Percentiles rank a stretch among this genome's conserved stretches.
phyloP scores from a whole-genome alignment of 495 filamentous ascomycete species.

The Trypethelium eluteriae region DNA sequence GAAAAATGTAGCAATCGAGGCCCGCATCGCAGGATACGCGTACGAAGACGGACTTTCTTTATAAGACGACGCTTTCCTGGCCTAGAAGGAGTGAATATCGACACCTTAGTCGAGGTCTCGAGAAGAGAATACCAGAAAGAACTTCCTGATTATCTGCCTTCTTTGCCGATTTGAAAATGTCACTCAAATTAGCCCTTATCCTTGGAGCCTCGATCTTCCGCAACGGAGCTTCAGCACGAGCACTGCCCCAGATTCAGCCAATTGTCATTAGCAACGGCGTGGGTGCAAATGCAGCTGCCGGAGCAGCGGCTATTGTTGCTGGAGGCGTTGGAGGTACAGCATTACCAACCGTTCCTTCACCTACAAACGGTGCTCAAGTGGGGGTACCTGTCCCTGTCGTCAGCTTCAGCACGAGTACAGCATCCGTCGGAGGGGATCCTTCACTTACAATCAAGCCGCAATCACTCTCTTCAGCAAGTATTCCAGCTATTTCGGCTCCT shows the following conservation, averaged over 20 bases:
- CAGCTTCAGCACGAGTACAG: background rate
- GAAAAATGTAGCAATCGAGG: background rate
- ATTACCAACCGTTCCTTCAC: background rate
- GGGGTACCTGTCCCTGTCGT: constrained; percentile 3
- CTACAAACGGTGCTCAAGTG: background rate
- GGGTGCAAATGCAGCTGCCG: background rate
- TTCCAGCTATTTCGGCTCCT: background rate
- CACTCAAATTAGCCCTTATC: background rate
- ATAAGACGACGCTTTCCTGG: background rate
- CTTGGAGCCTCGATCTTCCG: background rate
- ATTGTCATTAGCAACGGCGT: background rate
- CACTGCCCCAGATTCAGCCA: background rate
- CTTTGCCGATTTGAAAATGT: background rate
- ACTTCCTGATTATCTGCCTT: background rate
- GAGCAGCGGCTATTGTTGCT: background rate
- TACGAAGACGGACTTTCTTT: background rate
- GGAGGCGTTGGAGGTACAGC: background rate
- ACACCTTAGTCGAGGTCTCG: background rate
- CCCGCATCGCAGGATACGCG: background rate
- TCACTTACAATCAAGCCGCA: background rate
- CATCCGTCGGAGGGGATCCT: background rate
- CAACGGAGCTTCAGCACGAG: background rate
- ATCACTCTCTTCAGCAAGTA: background rate
- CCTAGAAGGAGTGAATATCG: no score
- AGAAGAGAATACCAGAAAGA: background rate